A percentile compares a stretch with the other conserved stretches of the same genome.
phyloP scores from a whole-genome alignment of 768 basidiomycete species.

The Pisolithus marmoratus region DNA sequence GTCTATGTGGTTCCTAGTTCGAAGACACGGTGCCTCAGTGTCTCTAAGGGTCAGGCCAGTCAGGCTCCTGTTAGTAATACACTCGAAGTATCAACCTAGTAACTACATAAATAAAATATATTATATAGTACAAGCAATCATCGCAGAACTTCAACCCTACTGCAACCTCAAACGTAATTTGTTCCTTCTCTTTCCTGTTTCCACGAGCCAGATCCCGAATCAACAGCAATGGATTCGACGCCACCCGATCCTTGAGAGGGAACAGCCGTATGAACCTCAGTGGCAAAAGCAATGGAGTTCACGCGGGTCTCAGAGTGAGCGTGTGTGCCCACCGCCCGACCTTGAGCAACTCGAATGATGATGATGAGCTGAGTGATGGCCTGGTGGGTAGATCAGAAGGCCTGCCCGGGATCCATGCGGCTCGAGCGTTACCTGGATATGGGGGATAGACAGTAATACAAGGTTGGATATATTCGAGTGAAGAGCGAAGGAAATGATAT shows the following conservation, averaged over 20 bases:
- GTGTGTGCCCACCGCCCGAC: conserved; percentile 14
- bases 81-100: too few species aligned
- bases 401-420: too few species aligned
- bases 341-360: conserved; percentile 31
- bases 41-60: too few species aligned
- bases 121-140: too few species aligned
- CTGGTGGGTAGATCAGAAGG: conserved; percentile 10
- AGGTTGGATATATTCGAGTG: conserved; percentile 24
- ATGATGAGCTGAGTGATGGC: conserved; percentile 31
- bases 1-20: too few species aligned
- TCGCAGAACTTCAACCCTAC: too few species aligned
- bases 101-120: too few species aligned
- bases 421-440: conserved; percentile 22
- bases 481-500: conserved; percentile 24
- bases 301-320: not conserved
- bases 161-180: too few species aligned
- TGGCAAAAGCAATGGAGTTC: conserved; percentile 6
- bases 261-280: not conserved
- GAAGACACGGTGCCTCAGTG: too few species aligned
- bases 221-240: not conserved
- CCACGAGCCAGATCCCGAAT: not conserved
- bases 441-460: conserved; percentile 27
- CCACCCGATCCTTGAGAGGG: not conserved
- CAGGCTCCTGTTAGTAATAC: too few species aligned
- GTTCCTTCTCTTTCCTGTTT: too few species aligned